Evolutionary conservation across 352 stramenopile species (phyloP), one percentile per base, ranked within the genome.

Genomic region (Phytophthora foliorum): DNA sequence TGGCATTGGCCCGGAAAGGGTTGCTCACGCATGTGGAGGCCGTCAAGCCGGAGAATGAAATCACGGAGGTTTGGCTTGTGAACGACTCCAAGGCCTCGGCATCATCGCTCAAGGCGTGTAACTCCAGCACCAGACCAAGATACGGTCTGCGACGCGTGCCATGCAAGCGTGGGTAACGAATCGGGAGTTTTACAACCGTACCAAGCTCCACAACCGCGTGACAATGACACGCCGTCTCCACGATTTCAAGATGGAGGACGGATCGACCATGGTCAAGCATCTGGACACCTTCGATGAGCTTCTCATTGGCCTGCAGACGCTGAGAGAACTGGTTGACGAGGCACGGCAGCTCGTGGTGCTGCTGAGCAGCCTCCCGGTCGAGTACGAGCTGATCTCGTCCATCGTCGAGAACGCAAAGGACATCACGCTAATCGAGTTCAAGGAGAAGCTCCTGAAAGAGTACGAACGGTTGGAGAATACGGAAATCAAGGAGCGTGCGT

Each of bases 191-290:
- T 73, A 67, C 57, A 76, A 80, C 51, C 48, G 61, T 24, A 49
- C 44, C 14, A 75, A 57, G 21, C 53, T 81, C 14, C 53, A 81
- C 27, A 80, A 79, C 55, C 65, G 66, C 19, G 45, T 80, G n/a
- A n/a, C n/a, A n/a, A n/a, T n/a, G n/a, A n/a, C n/a, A n/a, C n/a
- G n/a, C n/a, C n/a, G n/a, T n/a, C n/a, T n/a, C n/a, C n/a, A n/a
- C n/a, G n/a, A n/a, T n/a, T n/a, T n/a, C n/a, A n/a, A n/a, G n/a
- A n/a, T n/a, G n/a, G n/a, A n/a, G n/a, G n/a, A n/a, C n/a, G n/a
- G n/a, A n/a, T n/a, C n/a, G n/a, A n/a, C n/a, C n/a, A n/a, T n/a
- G n/a, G n/a, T n/a, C n/a, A n/a, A n/a, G n/a, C n/a, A n/a, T n/a
- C n/a, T n/a, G n/a, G n/a, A n/a, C n/a, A n/a, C n/a, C n/a, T n/a